phyloP scores from a whole-genome alignment of 2,329 filamentous ascomycete species.

The Beauveria brongniartii region DNA sequence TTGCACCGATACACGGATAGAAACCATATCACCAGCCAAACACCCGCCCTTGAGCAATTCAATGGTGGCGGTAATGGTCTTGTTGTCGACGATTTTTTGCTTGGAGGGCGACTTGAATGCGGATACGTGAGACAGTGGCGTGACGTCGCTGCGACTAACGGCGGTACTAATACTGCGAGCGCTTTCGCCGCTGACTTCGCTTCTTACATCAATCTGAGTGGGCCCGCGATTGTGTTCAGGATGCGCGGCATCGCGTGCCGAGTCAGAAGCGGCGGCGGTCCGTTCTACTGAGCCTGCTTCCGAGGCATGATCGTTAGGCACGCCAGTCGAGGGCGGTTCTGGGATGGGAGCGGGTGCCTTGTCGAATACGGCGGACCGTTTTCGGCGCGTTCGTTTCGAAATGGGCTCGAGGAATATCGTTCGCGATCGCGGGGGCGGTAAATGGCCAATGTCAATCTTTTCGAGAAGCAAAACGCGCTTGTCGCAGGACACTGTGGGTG shows the following conservation, averaged over 20 bases:
- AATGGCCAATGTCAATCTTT: conserved; percentile 72
- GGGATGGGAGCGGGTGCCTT: conserved; percentile 30
- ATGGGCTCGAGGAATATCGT: conserved; percentile 85
- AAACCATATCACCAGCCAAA: conserved; percentile 74
- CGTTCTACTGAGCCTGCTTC: conserved; percentile 33
- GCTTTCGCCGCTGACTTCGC: conserved; percentile 65
- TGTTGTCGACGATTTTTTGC: conserved; percentile 47
- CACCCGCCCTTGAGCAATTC: conserved; percentile 77
- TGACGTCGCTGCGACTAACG: conserved; percentile 42
- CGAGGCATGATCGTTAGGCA: conserved; percentile 23
- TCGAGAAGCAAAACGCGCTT: conserved; percentile 73
- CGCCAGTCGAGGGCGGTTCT: conserved; percentile 22
- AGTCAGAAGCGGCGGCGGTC: conserved; percentile 32
- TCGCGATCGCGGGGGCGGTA: conserved; percentile 66
- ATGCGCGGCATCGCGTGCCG: conserved; percentile 25
- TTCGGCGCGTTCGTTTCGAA: conserved; percentile 59
- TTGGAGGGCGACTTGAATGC: conserved; percentile 26
- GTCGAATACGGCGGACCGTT: conserved; percentile 42
- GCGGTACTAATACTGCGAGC: conserved; percentile 58
- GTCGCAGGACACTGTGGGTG: conserved; percentile 71
- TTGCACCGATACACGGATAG: conserved; percentile 71
- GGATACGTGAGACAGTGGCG: conserved; percentile 24
- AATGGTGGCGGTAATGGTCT: conserved; percentile 79
- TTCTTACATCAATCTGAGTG: conserved; percentile 48
- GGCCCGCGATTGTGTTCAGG: conserved; percentile 30